Evolutionary conservation across 2,329 filamentous ascomycete genomes (phyloP).

Genomic region (Neospermospora avenae): DNA sequence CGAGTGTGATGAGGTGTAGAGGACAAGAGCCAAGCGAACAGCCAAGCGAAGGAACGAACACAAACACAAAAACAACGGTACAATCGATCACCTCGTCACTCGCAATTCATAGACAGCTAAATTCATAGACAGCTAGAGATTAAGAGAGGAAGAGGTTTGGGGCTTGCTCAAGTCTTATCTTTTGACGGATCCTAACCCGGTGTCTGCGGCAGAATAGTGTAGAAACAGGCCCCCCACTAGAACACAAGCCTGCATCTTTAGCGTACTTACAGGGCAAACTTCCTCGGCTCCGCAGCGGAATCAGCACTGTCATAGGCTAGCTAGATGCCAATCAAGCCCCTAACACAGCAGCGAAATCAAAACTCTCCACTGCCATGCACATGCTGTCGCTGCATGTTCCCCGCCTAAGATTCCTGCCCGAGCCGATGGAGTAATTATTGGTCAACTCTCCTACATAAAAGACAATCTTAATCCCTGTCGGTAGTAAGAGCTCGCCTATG

Average conservation of each 20-base stretch:
- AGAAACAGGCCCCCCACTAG: neutral
- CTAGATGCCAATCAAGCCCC: too few relatives aligned
- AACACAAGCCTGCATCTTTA: slow-evolving; percentile 4
- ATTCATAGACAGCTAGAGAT: neutral
- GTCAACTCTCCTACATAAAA: slow-evolving; percentile 4
- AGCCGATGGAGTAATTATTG: slow-evolving; percentile 6
- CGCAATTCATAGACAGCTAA: neutral
- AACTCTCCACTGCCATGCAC: neutral
- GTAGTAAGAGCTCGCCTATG: neutral
- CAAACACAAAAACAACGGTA: neutral
- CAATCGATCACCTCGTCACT: neutral
- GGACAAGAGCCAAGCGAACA: neutral
- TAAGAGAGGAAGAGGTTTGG: neutral
- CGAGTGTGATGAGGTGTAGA: neutral
- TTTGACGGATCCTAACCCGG: neutral
- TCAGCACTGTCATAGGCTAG: neutral
- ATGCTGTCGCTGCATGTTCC: neutral
- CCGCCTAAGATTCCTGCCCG: neutral
- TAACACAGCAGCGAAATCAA: neutral
- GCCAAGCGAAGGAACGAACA: neutral
- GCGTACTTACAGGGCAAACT: neutral
- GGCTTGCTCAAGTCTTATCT: slow-evolving; percentile 1
- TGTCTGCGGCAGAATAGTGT: neutral
- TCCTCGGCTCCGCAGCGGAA: neutral
- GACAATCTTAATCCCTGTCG: neutral